Conservation (phyloP, 768 basidiomycete species). For the Psilocybe cubensis region DNA sequence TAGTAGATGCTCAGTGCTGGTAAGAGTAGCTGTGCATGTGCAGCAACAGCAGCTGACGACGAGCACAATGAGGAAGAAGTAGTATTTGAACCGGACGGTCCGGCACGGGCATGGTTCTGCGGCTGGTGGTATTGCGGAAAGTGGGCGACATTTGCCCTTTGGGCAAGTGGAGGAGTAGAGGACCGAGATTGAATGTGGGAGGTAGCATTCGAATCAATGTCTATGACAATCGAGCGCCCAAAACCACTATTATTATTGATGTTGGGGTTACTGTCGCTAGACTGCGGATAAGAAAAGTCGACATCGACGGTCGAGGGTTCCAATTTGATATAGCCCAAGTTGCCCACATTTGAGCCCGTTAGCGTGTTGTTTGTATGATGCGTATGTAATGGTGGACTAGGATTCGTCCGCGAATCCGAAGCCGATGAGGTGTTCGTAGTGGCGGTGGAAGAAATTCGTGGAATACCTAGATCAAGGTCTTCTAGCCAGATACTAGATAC, state of each 20-base stretch:
- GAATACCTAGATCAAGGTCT: constrained; percentile 31
- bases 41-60: background rate
- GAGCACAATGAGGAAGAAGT: background rate
- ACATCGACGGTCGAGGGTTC: constrained; percentile 30
- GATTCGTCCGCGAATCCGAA: background rate
- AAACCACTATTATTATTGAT: background rate
- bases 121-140: background rate
- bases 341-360: constrained; percentile 2
- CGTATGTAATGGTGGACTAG: background rate
- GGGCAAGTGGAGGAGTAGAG: constrained; percentile 13
- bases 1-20: constrained; percentile 35
- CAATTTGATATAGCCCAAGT: constrained; percentile 31
- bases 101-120: background rate
- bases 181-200: background rate
- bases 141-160: constrained; percentile 6
- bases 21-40: constrained; percentile 22
- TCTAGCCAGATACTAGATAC: constrained; percentile 63
- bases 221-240: background rate
- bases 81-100: background rate
- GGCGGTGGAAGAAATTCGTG: background rate
- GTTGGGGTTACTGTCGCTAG: background rate
- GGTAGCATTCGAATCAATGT: background rate
- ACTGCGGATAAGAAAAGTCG: background rate
- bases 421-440: background rate
- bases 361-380: background rate